Base-by-base conservation (phyloP, 495 filamentous ascomycete genomes). In the Talaromyces thailandensis region DNA sequence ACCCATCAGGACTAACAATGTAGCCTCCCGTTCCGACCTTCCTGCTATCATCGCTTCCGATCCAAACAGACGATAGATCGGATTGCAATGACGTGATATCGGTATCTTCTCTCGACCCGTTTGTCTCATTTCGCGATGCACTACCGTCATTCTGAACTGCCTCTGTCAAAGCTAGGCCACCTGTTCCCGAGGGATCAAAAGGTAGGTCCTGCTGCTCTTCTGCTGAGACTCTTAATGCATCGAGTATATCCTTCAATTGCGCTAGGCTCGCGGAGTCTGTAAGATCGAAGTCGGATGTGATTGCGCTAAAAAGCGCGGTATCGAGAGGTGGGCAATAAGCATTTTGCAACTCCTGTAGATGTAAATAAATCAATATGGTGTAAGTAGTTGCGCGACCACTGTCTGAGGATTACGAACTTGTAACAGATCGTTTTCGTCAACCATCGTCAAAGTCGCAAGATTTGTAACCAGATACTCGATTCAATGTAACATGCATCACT, bases 131-230 rank as follows among this genome's bases (percentile, higher is more conserved):
- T 58, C 66, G 68, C 35, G 72, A 74, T 12, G 64, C 58, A 24
- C 63, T 66, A 11, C 61, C 68, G 35, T 73, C 69, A 4, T 31
- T 59, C 40, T 66, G 61, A 14, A 71, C 56, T 32, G 66, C 64
- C 32, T 67, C 71, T 12, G 68, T 67, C 21, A 70, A 56, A 26
- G 66, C 68, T 26, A 66, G 31, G 6, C 77, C 78, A 45, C 84
- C 81, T 35, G 84, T 84, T 2, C 89, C 91, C 11, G 88, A 92
- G 0, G 91, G 85, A 63, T 96, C 91, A 68, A 95, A 95, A 0
- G 83, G 86, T 0, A 84, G 81, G 16, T 81, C 76, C 65, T 91
- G 86, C 64, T 93, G 88, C 23, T 80, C 77, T 23, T 77, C 65
- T 0, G 88, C 90, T 37, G 76, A 73, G 9, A 81, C 72, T 52